Percentiles rank a stretch among this genome's conserved stretches.
These are phyloP conservation scores for Aspergillus fumigatus DNA, from an alignment of 2,329 filamentous ascomycete species.

Conservation along the genomic window DNA sequence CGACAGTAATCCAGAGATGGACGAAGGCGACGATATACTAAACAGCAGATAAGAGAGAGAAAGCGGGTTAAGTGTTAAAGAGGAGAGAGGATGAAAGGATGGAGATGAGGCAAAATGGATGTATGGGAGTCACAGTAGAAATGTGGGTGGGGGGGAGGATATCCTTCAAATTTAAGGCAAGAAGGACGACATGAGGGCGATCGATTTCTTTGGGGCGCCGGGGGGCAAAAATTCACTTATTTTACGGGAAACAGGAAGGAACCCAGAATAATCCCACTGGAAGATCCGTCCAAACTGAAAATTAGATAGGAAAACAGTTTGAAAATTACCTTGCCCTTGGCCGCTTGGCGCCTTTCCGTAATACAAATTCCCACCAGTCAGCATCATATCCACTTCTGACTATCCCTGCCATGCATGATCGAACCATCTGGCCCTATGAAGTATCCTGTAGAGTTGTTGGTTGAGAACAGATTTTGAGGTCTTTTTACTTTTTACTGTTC, in stretches of 20 bases:
- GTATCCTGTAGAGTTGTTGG: neutral
- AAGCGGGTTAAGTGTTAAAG: conserved; percentile 19
- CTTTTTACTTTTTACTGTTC: neutral
- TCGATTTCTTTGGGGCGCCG: conserved; percentile 8
- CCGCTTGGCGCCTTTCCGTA: conserved; percentile 5
- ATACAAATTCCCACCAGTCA: conserved; percentile 4
- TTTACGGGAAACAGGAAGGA: neutral
- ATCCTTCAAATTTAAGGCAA: conserved; percentile 19
- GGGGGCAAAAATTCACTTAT: conserved; percentile 7
- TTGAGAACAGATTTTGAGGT: neutral
- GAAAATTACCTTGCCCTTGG: conserved; percentile 16
- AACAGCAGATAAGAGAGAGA: conserved; percentile 6
- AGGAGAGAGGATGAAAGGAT: conserved; percentile 5
- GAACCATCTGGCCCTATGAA: neutral
- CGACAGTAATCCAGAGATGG: conserved; percentile 13
- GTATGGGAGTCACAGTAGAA: conserved; percentile 11
- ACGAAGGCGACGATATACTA: conserved; percentile 4
- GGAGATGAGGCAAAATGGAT: conserved; percentile 6
- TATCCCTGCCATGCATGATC: neutral
- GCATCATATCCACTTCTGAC: neutral
- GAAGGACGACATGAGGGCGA: conserved; percentile 2
- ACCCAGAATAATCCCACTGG: neutral
- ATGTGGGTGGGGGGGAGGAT: conserved; percentile 17
- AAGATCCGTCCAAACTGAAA: neutral
- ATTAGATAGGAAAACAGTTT: conserved; percentile 5